Evolutionary conservation across 176 grass and related monocot species (phyloP), one percentile per base, ranked within the genome.

Genomic region (Panicum miliaceum): DNA sequence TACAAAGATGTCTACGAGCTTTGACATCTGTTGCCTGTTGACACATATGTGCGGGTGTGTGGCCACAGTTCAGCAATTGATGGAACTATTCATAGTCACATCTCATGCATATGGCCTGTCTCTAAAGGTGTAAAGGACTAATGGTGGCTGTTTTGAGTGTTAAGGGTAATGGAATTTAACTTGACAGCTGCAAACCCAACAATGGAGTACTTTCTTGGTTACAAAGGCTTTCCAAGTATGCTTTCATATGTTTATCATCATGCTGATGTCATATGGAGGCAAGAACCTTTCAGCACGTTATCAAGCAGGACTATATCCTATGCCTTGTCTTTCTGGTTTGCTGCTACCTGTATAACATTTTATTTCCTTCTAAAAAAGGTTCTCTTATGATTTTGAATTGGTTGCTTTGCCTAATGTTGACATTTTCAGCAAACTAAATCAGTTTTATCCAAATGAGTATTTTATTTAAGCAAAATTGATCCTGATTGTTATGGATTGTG

Each of bases 231-330:
- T 27, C 45, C 52, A 71, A 64, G 69, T 72, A 23, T 78, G 73
- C n/a, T 78, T 86, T 77, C 65, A 61, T 86, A 76, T 86, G 67
- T 78, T 19, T 53, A 83, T 86, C 38, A 61, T 82, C 79, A 90
- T 78, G 72, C 65, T 86, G 78, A 82, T 78, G 84, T 66, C 65
- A 78, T 57, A 47, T 51, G 57, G 19, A 82, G 26, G 26, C 57
- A 64, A 62, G 9, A 86, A 38, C 16, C 74, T 72, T 77, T 82
- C 27, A 38, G 20, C 26, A 48, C 12, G 0, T 72, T 77, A 45
- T 20, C 27, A 48, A 57, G 57, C 15, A 57, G 57, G 36, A 47
- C 71, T 71, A 64, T 53, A 71, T 64, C 35, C 25, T 47, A 52
- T 63, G 20, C 64, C 83, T 78, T 64, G 22, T 73, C 54, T 77